Base-by-base conservation (phyloP, 805 yeast genomes). In the Candida easanensis region DNA sequence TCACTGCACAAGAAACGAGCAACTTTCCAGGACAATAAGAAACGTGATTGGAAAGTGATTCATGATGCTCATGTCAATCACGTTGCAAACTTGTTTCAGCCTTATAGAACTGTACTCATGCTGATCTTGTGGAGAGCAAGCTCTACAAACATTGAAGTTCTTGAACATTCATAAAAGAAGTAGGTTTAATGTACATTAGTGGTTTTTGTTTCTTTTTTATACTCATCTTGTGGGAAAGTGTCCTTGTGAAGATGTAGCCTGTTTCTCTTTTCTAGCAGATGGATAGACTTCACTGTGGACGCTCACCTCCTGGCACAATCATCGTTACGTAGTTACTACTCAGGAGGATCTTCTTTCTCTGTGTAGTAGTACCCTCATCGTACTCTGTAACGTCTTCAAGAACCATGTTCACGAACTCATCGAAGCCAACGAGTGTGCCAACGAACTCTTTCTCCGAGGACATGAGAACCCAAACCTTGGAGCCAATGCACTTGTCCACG, bases 351-450 rank as follows among this genome's bases (percentile, higher is more conserved):
- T 73, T 77, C 45, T 82, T 73, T 20, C 77, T 71, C 17, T 69
- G 71, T 26, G 68, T 71, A 33, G 70, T 65, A 6, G 73, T 74
- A 5, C 74, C 74, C 27, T 71, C 72, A 33, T 63, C 67, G 40
- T 72, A 77, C 55, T 87, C 96, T 8, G 74, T 74, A 28, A 84
- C 97, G 54, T 90, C 82, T 54, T 85, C 86, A 40, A 93, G 72
- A 10, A 93, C 95, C 64, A 90, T 80, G 60, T 88, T 93, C 47
- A 93, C 97, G 56, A 84, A 91, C 64, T 93, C 98, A 62, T 93
- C 99, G 63, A 91, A 91, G 1, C 98, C 98, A 22, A 84, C 77
- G 39, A 93, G 70, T 4, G 81, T 87, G 1, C 99, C 99, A n/a
- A 77, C 74, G 61, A 88, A 93, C 61, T 90, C 97, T 61, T 79